Evolutionary conservation across 2,329 filamentous ascomycete species (phyloP).

Genomic region (Aspergillus caelatus): DNA sequence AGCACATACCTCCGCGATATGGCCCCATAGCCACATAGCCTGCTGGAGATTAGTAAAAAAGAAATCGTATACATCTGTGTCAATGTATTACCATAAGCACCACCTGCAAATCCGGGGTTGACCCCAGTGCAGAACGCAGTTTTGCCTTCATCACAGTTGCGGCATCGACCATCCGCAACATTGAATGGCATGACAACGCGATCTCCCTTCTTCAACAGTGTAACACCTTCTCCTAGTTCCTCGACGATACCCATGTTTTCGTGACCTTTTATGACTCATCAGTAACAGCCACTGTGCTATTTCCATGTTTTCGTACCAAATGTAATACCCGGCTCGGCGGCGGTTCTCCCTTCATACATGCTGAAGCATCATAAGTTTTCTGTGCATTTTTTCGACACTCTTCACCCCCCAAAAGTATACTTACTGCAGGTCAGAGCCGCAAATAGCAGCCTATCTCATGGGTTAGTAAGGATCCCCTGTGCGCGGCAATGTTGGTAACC

Average conservation of each 20-base stretch:
- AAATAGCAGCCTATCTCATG: constrained; percentile 49
- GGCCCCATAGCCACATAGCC: constrained; percentile 52
- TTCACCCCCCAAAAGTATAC: constrained; percentile 23
- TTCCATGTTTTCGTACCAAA: constrained; percentile 45
- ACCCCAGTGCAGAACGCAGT: constrained; percentile 69
- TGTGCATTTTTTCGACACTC: constrained; percentile 9
- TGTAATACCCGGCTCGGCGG: constrained; percentile 63
- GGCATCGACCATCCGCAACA: constrained; percentile 64
- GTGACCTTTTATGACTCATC: constrained; percentile 41
- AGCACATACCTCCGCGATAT: constrained; percentile 49
- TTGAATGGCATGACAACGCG: constrained; percentile 69
- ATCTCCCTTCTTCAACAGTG: constrained; percentile 64
- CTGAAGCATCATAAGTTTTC: constrained; percentile 38
- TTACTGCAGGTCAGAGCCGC: constrained; percentile 55
- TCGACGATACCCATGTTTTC: constrained; percentile 64
- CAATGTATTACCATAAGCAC: constrained; percentile 54
- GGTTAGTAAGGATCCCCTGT: neutral
- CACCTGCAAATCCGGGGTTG: constrained; percentile 63
- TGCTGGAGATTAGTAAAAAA: constrained; percentile 1
- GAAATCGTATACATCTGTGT: neutral
- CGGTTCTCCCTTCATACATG: constrained; percentile 69
- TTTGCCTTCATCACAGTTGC: constrained; percentile 65
- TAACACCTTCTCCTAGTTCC: constrained; percentile 61
- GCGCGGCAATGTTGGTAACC: constrained; percentile 32
- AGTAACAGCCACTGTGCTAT: neutral